Base-by-base conservation (phyloP, 2,329 filamentous ascomycete genomes). In the Xylariaceae sp. region DNA sequence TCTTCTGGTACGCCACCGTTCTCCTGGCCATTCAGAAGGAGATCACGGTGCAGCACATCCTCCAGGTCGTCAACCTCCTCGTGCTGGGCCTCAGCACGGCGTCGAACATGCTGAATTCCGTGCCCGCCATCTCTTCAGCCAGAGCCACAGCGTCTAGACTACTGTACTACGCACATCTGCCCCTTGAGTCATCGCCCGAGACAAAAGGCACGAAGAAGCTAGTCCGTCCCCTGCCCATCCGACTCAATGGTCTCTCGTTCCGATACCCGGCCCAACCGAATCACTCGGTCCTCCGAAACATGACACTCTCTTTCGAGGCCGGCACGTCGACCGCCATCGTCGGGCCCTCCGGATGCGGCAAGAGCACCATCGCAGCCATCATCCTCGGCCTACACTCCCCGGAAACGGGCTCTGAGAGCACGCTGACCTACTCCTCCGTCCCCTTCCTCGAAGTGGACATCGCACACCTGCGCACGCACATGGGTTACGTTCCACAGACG, bases 311-410 rank as follows among this genome's bases (percentile, higher is more conserved):
- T 0, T 75, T 96, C 36, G 57, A 68, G 1, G 60, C 73, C 0
- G 79, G 81, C 15, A 78, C 74, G 3, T 85, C 78, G 49, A 81
- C 81, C 0, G 88, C 86, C 2, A 78, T 97, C 14, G 88, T 94
- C 2, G 89, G 90, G 1, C 66, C 76, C 1, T 95, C 88, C 0
- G 90, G 92, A 0, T 86, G 83, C n/a, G 90, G 92, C 1, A 97
- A 98, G 64, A 89, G 84, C 11, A 96, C 90, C 0, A 71, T 96
- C 24, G 73, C 83, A 1, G 76, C 83, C 0, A 65, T 97, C 0
- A 68, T 97, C 0, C 65, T 94, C 3, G 78, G 83, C 1, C 69
- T 96, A 0, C 88, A 92, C 50, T 49, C 60, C 2, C 69, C 73
- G 4, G 47, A 54, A n/a, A n/a, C n/a, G n/a, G n/a, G n/a, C n/a